Evolutionary conservation across 2,329 filamentous ascomycete genomes (phyloP), one percentile per base, ranked within the genome.

Genomic region (Colletotrichum sp.): DNA sequence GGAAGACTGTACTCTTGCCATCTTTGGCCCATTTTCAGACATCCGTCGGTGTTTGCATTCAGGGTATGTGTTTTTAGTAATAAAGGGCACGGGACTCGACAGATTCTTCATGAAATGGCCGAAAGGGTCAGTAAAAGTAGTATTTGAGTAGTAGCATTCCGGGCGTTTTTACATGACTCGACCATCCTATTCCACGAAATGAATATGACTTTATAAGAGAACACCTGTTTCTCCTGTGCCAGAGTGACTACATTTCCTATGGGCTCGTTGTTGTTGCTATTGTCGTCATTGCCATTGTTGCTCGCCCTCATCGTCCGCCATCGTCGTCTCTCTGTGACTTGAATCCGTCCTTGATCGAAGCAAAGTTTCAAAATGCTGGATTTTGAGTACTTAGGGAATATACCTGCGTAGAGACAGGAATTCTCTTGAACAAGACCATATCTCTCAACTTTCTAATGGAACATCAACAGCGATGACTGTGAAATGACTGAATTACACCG

Each of bases 101-200:
- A 63, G 67, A 59, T 75, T 57, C 66, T 75, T 63, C 36, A 76
- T 44, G 71, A 76, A 68, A 24, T 66, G 67, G 60, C 65, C 55
- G 26, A 62, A 71, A 62, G 32, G 69, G 66, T 59, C 66, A 67
- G 75, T 71, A 75, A 76, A 76, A 76, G 71, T 75, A 76, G 71
- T 75, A 52, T 71, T 71, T 62, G 67, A 71, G 48, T 69, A 76
- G 75, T 68, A 75, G 72, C 72, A 75, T 76, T 75, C 67, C 69
- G 74, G 75, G 71, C 75, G 75, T 76, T 74, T n/a, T 71, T 34
- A 75, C 66, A 75, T 71, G 72, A 73, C 64, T 75, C 65, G 26
- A 75, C 66, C 66, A 71, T 60, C 57, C 68, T 71, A 57, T 57
- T 44, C 26, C 72, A 67, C 16, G 55, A 65, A 60, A 75, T 67